Conservation (phyloP, 2,329 filamentous ascomycete genomes). For the Diaporthe citri region DNA sequence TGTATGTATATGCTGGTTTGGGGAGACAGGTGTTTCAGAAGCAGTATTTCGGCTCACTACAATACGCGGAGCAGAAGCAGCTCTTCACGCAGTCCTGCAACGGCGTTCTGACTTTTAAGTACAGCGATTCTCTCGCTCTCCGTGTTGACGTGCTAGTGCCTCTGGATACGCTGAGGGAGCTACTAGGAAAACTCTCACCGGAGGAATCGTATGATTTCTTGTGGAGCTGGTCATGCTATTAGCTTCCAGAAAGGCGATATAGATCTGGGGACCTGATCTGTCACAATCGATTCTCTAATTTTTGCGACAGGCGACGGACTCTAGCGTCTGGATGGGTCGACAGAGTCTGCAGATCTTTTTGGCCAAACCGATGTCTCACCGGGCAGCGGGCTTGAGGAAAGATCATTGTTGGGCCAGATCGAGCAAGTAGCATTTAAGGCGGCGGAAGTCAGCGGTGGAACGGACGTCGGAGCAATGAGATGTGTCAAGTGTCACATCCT, state of each 20-base stretch:
- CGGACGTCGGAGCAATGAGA: not conserved
- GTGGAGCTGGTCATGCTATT: constrained; percentile 32
- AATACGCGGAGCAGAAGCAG: not conserved
- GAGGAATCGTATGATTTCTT: constrained; percentile 37
- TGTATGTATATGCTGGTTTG: not conserved
- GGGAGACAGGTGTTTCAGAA: not conserved
- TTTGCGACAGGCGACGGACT: not conserved
- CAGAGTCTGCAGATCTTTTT: not conserved
- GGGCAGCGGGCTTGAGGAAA: not conserved
- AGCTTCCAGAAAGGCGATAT: not conserved
- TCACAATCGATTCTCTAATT: not conserved
- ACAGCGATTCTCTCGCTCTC: not conserved
- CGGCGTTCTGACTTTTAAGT: constrained; percentile 7
- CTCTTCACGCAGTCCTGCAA: not conserved
- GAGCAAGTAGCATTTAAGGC: not conserved
- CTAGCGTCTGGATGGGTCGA: constrained; percentile 21
- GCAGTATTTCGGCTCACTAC: not conserved
- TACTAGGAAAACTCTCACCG: constrained; percentile 13
- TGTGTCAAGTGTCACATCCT: constrained; percentile 2
- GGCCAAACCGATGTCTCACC: not conserved
- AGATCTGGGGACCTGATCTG: constrained; percentile 6
- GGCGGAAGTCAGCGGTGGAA: not conserved
- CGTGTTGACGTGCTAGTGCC: not conserved
- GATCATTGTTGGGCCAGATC: not conserved
- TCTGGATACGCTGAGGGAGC: not conserved